Base-by-base conservation (phyloP, 2,329 filamentous ascomycete species). In the Penicillium sp. region DNA sequence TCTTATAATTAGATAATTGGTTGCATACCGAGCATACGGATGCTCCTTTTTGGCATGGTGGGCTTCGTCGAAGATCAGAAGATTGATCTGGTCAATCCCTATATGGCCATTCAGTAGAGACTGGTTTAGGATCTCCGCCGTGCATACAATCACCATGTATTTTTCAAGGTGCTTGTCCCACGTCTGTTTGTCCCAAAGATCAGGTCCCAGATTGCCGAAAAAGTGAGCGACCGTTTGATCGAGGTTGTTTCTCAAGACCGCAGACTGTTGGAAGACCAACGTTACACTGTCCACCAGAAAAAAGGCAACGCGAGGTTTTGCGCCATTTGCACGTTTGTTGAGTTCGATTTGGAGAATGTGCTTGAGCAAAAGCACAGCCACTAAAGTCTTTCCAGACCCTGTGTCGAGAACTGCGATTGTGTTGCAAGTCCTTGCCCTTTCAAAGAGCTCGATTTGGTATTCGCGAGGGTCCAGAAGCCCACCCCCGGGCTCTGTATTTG, bases 11-110 rank as follows among this genome's bases (percentile, higher is more conserved):
- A 3, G 44, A 23, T 23, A 23, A 38, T n/a, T 23, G 6, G 9
- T 23, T 21, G 57, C 69, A 53, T 61, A 81, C 80, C 86, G 83
- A 21, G 93, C 91, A 70, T 96, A 99, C 0, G 91, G 83, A 68
- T 99, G 94, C 51, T 92, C 89, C 72, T 93, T 96, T 76, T 99
- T 99, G 0, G 93, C 87, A 69, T 97, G 94, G 68, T 99, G 94
- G 6, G 93, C 94, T 75, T 99, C 94, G 68, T 99, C 94, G 64
- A 99, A 96, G 59, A 97, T 87, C 38, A 99, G 80, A 1, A 99
- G 82, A 68, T 93, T 97, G 73, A 97, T 91, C 65, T 89, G 85
- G 19, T 85, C 79, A 78, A 99, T 96, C 10, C 75, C 83, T 58
- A 97, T 83, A 73, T 91, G 96, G 0, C 89, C 88, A 66, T 89